A percentile compares a stretch with the other conserved stretches of the same genome.
Conservation (phyloP, 495 filamentous ascomycete species). For the Terfezia boudieri region DNA sequence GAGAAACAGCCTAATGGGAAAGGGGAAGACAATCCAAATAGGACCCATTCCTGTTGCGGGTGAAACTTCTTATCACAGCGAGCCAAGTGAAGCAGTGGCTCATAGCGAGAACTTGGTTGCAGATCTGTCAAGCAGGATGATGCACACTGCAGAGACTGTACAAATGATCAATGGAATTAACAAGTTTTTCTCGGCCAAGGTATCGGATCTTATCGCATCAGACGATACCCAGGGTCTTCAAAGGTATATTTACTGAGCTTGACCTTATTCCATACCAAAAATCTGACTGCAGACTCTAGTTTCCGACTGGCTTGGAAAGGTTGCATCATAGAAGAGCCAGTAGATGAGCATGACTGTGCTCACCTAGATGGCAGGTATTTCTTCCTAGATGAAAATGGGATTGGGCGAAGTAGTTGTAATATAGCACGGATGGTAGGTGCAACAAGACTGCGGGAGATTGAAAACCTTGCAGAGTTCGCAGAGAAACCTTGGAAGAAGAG, state of each 20-base stretch:
- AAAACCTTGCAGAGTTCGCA: background rate
- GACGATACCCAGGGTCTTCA: background rate
- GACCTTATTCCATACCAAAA: too few species aligned
- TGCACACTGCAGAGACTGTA: background rate
- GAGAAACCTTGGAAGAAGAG: background rate
- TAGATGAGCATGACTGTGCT: background rate
- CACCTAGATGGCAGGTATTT: background rate
- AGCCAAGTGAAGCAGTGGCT: too few species aligned
- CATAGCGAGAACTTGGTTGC: too few species aligned
- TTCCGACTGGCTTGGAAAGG: background rate
- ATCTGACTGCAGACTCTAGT: background rate
- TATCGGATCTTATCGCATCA: background rate
- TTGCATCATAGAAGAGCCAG: background rate
- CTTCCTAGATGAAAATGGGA: background rate
- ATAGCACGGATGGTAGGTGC: background rate
- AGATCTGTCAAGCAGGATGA: background rate
- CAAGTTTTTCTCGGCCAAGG: background rate
- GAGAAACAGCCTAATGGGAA: too few species aligned
- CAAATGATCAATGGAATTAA: background rate
- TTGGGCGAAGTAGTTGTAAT: background rate
- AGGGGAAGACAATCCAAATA: too few species aligned
- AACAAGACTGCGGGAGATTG: background rate
- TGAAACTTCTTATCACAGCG: too few species aligned
- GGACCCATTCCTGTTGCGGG: too few species aligned
- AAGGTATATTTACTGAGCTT: too few species aligned